These are phyloP conservation scores for Cardamine resedifolia DNA, from an alignment of 345 rosid genomes.

Conservation along the genomic window DNA sequence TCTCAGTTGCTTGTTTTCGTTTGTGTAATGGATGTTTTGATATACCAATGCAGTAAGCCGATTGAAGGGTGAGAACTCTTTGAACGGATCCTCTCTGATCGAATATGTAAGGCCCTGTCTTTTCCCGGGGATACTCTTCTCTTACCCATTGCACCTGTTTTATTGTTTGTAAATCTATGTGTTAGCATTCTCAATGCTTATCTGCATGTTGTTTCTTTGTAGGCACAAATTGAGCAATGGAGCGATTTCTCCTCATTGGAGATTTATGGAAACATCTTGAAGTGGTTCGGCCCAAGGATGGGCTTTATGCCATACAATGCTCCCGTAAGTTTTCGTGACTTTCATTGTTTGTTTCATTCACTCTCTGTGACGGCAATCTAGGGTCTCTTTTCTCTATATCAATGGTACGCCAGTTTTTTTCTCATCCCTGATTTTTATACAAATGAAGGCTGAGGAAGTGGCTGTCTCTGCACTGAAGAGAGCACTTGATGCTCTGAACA, in stretches of 20 bases:
- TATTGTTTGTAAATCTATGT: neutral
- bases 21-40: conserved; percentile 22
- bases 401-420: neutral
- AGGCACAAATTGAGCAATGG: conserved; percentile 97
- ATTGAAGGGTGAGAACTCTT: conserved; percentile 59
- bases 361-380: neutral
- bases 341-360: neutral
- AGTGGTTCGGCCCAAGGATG: conserved; percentile 68
- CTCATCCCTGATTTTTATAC: conserved; percentile 12
- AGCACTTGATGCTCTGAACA: conserved; percentile 71
- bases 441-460: conserved; percentile 78
- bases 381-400: neutral
- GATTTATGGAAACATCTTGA: conserved; percentile 55
- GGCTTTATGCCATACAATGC: conserved; percentile 60
- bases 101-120: conserved; percentile 56
- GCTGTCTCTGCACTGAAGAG: conserved; percentile 71
- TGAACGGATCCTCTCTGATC: conserved; percentile 60
- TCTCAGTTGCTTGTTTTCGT: neutral
- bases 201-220: conserved; percentile 17
- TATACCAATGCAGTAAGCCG: conserved; percentile 53
- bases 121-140: neutral
- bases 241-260: conserved; percentile 78
- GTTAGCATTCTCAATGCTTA: neutral
- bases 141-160: neutral
- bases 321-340: conserved; percentile 50